A percentile compares a stretch with the other conserved stretches of the same genome.
Evolutionary conservation across 2,329 filamentous ascomycete genomes (phyloP).

Genomic region (Nakataea oryzae): DNA sequence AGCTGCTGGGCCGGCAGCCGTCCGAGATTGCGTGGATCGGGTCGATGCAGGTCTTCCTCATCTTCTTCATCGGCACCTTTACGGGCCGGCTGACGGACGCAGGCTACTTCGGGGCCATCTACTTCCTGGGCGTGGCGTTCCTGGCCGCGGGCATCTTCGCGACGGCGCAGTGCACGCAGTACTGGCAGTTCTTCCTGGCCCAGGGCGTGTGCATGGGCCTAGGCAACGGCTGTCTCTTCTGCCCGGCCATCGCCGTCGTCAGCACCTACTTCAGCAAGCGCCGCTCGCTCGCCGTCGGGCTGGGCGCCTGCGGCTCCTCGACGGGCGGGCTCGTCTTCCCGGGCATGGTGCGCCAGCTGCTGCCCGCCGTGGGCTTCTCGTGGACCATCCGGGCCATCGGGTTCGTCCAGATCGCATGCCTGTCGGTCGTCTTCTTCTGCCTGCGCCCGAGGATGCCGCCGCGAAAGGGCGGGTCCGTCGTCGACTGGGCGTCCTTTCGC

Average conservation of each 20-base stretch:
- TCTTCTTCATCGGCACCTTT: slow-evolving; percentile 44
- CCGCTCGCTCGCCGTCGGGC: slow-evolving; percentile 49
- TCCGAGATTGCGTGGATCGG: slow-evolving; percentile 45
- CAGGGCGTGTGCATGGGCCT: slow-evolving; percentile 46
- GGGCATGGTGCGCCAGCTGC: slow-evolving; percentile 42
- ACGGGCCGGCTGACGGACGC: slow-evolving; percentile 43
- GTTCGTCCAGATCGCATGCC: slow-evolving; percentile 46
- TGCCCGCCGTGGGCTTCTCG: slow-evolving; percentile 44
- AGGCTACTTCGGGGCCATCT: slow-evolving; percentile 35
- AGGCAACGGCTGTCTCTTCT: slow-evolving; percentile 53
- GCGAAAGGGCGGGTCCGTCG: slow-evolving; percentile 8
- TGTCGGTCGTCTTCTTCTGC: slow-evolving; percentile 26
- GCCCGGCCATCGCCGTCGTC: slow-evolving; percentile 52
- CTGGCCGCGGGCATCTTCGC: slow-evolving; percentile 35
- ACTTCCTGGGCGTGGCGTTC: slow-evolving; percentile 28
- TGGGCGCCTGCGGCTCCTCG: slow-evolving; percentile 48
- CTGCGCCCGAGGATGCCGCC: slow-evolving; percentile 35
- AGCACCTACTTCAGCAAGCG: slow-evolving; percentile 54
- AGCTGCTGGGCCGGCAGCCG: slow-evolving; percentile 24
- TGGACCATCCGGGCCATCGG: slow-evolving; percentile 49
- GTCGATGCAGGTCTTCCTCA: slow-evolving; percentile 40
- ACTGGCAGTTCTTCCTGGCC: slow-evolving; percentile 45
- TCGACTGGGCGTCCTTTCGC: slow-evolving; percentile 35
- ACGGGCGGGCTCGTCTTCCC: slow-evolving; percentile 51
- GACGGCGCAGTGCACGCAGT: slow-evolving; percentile 29